phyloP scores from a whole-genome alignment of 169 alveolate genomes.

The Eimeria necatrix region DNA sequence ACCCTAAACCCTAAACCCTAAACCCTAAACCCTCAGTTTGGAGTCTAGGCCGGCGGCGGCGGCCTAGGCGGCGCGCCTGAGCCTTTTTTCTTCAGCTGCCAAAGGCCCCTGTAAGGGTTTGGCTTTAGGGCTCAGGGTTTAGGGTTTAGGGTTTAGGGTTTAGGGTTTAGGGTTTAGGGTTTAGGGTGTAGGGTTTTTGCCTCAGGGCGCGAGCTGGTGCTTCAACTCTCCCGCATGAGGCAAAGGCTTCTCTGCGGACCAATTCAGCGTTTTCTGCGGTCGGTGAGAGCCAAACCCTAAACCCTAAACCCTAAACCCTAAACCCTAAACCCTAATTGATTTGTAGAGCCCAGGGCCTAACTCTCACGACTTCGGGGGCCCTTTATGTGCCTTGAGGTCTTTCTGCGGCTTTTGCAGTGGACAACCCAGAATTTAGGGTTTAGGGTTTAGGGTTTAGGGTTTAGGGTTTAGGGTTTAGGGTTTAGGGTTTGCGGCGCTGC shows the following conservation, averaged over 20 bases:
- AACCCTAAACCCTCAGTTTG: too few species aligned
- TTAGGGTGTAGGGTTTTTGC: neutral
- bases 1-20: too few species aligned
- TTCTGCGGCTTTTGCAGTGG: too few species aligned
- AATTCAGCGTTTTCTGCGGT: slow-evolving; percentile 61
- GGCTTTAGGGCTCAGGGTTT: neutral
- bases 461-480: slow-evolving; percentile 41
- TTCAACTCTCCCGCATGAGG: slow-evolving; percentile 71
- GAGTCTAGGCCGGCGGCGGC: too few species aligned
- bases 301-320: too few species aligned
- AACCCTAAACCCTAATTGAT: neutral
- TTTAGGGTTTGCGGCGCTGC: slow-evolving; percentile 10
- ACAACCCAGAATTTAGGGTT: too few species aligned
- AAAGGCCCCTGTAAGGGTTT: neutral
- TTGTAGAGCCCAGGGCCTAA: neutral
- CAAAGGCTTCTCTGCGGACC: slow-evolving; percentile 75
- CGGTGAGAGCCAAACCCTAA: too few species aligned
- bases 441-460: slow-evolving; percentile 3
- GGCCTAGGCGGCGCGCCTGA: neutral
- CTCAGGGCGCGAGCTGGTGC: slow-evolving; percentile 67
- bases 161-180: slow-evolving; percentile 20
- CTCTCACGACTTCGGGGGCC: too few species aligned
- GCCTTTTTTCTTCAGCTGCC: neutral
- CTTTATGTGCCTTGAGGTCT: too few species aligned
- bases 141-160: slow-evolving; percentile 31